Conservation (phyloP, 441 rosid genomes). For the Syzygium syzygioides region DNA sequence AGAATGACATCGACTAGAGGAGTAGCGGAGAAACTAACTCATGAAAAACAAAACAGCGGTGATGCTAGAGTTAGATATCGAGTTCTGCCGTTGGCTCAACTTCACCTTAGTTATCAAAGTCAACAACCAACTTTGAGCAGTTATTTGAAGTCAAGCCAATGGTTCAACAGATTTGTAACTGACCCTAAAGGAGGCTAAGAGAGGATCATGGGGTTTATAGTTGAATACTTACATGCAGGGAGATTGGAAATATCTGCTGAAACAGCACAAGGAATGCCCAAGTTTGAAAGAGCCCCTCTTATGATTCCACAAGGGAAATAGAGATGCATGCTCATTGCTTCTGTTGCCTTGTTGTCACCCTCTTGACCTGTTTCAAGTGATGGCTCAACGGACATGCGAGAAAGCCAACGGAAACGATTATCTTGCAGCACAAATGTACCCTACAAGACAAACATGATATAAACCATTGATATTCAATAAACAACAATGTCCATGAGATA, state of each 20-base stretch:
- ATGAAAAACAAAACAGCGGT: not conserved
- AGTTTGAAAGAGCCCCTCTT: slow-evolving; percentile 93
- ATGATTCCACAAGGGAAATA: slow-evolving; percentile 98
- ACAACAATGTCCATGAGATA: not conserved
- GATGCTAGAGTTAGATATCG: not conserved
- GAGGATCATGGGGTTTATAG: not conserved
- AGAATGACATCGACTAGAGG: not conserved
- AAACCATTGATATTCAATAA: not conserved
- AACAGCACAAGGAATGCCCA: slow-evolving; percentile 95
- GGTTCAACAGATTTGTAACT: not conserved
- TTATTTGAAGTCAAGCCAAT: not conserved
- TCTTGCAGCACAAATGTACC: slow-evolving; percentile 99
- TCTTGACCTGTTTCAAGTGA: slow-evolving; percentile 46
- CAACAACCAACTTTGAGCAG: not conserved
- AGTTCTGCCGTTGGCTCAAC: not conserved
- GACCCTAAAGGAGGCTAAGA: not conserved
- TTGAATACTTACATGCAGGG: slow-evolving; percentile 72
- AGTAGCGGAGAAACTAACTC: not conserved
- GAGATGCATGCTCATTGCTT: slow-evolving; percentile 74
- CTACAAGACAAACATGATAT: slow-evolving; percentile 29
- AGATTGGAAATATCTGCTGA: slow-evolving; percentile 93
- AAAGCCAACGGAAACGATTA: slow-evolving; percentile 81
- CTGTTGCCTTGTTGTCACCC: slow-evolving; percentile 62
- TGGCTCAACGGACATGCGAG: slow-evolving; percentile 67
- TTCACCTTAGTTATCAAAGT: not conserved